Evolutionary conservation across 805 yeast genomes (phyloP), one percentile per base, ranked within the genome.

Genomic region (Kodamaea neixiangensis): DNA sequence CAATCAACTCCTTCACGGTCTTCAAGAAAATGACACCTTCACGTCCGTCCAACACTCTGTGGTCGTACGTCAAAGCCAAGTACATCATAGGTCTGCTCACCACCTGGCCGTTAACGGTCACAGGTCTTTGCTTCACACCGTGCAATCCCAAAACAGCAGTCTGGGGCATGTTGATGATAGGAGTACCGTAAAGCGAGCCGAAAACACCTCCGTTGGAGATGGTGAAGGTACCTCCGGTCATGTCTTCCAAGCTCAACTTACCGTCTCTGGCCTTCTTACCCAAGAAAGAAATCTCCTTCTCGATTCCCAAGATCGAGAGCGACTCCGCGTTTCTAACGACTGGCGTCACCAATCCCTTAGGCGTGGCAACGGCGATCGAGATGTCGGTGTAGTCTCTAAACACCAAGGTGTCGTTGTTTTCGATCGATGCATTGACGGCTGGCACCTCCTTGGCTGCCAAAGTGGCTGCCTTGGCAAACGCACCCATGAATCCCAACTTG

Each of bases 11-110:
- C 81, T 94, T 94, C 58, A 94, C 86, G 33, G 96, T 89, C 80
- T 85, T 92, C 76, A 94, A 82, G 89, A 93, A 94, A 54, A 93
- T 89, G 56, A 94, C 99, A 51, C 97, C 98, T 78, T 94, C 99
- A 77, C 98, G 89, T 62, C 99, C 99, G 69, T 94, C 99, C 68
- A 94, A 79, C 68, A 94, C 85, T 80, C 99, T 87, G 79, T 94
- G 99, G 71, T 94, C 99, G 73, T 94, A 94, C 52, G 99, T 93
- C 72, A 94, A 86, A 49, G 99, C 99, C 65, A 94, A 77, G 82
- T 94, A 94, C 99, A 94, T 94, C 98, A 94, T 93, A 71, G 99
- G 99, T 80, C 98, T 88, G 42, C 93, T 82, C 60, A 89, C 99
- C 62, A 94, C 81, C 80, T 93, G 92, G 50, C 99, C 99, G 62